Base-by-base conservation (phyloP, 2,329 filamentous ascomycete genomes). In the Anthostomella pinea region DNA sequence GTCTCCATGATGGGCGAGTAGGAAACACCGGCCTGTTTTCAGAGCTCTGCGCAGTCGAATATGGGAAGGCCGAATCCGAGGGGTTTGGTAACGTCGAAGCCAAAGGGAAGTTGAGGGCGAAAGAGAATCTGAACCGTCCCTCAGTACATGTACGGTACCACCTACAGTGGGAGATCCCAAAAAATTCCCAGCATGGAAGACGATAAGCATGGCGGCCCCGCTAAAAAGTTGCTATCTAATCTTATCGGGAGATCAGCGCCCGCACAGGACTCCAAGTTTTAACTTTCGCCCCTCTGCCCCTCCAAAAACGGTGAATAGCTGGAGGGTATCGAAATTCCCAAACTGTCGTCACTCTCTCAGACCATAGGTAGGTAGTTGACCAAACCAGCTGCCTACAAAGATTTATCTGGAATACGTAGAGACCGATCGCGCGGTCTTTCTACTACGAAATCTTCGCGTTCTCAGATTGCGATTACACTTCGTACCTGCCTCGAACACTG, bases 1-100 rank as follows among this genome's bases (percentile, higher is more conserved):
- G 43, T 44, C 33, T 59, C 58, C 54, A 57, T 57, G 2, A 41
- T 53, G 22, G 8, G 20, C 6, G 22, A 18, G 9, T 11, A 25
- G 19, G 15, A 10, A 38, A 23, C 11, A 7, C 11, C n/a, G 11
- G 14, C 9, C 15, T 33, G 21, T 27, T 18, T 9, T 6, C 21
- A 18, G n/a, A 18, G 22, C 8, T 22, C 2, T 16, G 11, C 5
- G 30, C 9, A 22, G 18, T 19, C 18, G n/a, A 17, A 25, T 11
- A 15, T 17, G 18, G 18, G 18, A 18, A 29, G 27, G 30, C 32
- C 20, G 35, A 13, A 34, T n/a, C 16, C 32, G n/a, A 13, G 25
- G 3, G 33, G 30, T 25, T 23, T n/a, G n/a, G n/a, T n/a, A n/a
- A n/a, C n/a, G n/a, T n/a, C n/a, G n/a, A n/a, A n/a, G n/a, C n/a